Percentiles rank a stretch among this genome's conserved stretches.
These are phyloP conservation scores for Tolypocladium capitatum DNA, from an alignment of 2,329 filamentous ascomycete species.

Conservation along the genomic window DNA sequence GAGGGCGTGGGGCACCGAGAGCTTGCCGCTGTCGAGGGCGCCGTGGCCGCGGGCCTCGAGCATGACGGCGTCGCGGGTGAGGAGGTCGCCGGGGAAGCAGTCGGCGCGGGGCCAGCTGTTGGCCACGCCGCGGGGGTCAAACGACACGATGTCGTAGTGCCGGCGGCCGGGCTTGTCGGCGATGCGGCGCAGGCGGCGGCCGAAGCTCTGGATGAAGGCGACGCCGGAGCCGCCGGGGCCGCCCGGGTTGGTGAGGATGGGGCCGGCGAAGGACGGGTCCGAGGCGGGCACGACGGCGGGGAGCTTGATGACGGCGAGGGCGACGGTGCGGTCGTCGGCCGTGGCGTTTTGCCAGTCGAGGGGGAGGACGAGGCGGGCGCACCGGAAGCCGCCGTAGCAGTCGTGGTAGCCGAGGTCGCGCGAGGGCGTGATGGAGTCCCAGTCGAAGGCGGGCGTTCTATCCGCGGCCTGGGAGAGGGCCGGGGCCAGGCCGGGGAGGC, in stretches of 20 bases:
- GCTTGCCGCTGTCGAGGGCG: constrained; percentile 7
- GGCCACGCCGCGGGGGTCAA: constrained; percentile 30
- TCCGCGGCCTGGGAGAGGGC: background rate
- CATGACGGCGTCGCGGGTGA: constrained; percentile 15
- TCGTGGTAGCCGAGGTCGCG: constrained; percentile 22
- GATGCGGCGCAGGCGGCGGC: constrained; percentile 15
- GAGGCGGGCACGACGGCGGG: constrained; percentile 23
- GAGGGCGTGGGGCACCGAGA: constrained; percentile 13
- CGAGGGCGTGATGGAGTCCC: constrained; percentile 21
- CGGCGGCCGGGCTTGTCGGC: constrained; percentile 13
- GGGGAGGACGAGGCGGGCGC: constrained; percentile 28
- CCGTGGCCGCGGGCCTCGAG: constrained; percentile 20
- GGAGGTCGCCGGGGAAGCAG: constrained; percentile 20
- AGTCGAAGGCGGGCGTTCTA: constrained; percentile 17
- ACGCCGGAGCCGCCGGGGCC: constrained; percentile 30
- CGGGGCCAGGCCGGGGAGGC: background rate
- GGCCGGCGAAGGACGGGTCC: constrained; percentile 26
- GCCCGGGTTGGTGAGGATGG: constrained; percentile 31
- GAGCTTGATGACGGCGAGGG: constrained; percentile 27
- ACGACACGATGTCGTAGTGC: constrained; percentile 28
- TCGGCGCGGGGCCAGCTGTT: constrained; percentile 22
- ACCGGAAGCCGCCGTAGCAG: constrained; percentile 25
- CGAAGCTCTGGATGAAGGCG: constrained; percentile 11
- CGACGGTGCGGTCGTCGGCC: constrained; percentile 16
- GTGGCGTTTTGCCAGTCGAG: constrained; percentile 25